Base-by-base conservation (phyloP, 2,329 filamentous ascomycete species). In the Chrysoporthe cubensis region DNA sequence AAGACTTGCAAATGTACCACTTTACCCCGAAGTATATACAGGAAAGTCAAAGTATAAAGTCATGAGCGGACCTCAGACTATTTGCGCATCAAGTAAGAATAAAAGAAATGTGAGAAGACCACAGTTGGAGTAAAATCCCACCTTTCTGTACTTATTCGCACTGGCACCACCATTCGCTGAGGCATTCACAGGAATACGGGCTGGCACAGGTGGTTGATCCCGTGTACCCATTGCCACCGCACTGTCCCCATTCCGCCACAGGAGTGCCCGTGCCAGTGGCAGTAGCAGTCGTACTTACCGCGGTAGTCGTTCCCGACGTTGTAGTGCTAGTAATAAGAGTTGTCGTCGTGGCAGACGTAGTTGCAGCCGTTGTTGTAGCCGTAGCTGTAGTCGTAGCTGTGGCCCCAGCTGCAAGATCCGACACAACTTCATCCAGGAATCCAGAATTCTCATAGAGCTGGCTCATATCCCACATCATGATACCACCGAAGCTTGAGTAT, bases 391-490 rank as follows among this genome's bases (percentile, higher is more conserved):
- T 66, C 44, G 71, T 65, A 5, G 32, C 37, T 37, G 7, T 42
- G 34, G 59, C 54, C 9, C 54, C 63, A n/a, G 52, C 54, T 8
- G 70, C 73, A 66, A 84, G 73, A 66, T 78, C 74, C 44, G 73
- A 66, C 71, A 77, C 75, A 4, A 88, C 77, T 48, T 79, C 75
- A 37, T 78, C 76, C 65, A 90, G 77, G 74, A 88, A 89, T 1
- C 86, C 87, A 1, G 71, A 44, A 76, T 90, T 90, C n/a, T 78
- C 77, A 70, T 84, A 88, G 1, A 85, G 81, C 78, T 90, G 87
- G 42, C 81, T 85, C 77, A 85, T 85, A 76, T 91, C 89, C 89
- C 88, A 91, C 79, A 90, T 82, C 89, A 91, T 90, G 40, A 89
- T 83, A 42, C 89, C 89, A 8, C 88, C 89, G 72, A 91, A 91